Base-by-base conservation (phyloP, 225 moss, liverwort and hornwort genomes). In the Bryum argenteum region DNA sequence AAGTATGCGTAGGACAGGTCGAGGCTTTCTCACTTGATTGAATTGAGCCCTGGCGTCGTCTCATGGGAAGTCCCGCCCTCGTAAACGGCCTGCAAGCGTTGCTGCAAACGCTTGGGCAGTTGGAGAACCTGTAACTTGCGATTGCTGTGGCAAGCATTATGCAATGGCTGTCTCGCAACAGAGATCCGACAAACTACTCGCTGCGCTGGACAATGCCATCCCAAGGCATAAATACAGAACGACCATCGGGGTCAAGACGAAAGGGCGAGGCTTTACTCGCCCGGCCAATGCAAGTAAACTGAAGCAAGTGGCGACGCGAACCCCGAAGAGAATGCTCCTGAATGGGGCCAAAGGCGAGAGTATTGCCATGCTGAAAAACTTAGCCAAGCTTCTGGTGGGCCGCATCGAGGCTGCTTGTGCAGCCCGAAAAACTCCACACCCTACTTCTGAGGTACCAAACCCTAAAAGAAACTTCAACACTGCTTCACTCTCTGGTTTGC, bases 341-440 rank as follows among this genome's bases (percentile, higher is more conserved):
- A 75, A 62, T 43, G 68, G 45, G 18, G 42, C 66, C 12, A 76
- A 74, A 47, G 73, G 66, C n/a, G 78, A 87, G 73, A 65, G 81
- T 21, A 52, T 87, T 11, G 66, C 71, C 8, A 20, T 79, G 66
- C 71, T 87, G 78, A 83, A 84, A 18, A 73, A 78, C 50, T 55
- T 87, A 40, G 87, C 87, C 7, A 87, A 81, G 70, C 33, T 78
- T 47, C 67, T 87, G 54, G 81, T 84, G 67, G 81, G 77, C 20
- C 81, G 87, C 45, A 84, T 87, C 43, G 87, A 87, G 26, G 73
- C 81, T 53, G 87, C 87, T 24, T 87, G 87, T 62, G 83, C 78
- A 50, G 83, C 77, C 8, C 66, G 67, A 33, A 33, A 33, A 33
- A 33, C 33, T 33, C 33, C 33, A 33, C 33, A 33, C 5, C 33